Evolutionary conservation across 768 basidiomycete genomes (phyloP).

Genomic region (Nevesoporus exiguus): DNA sequence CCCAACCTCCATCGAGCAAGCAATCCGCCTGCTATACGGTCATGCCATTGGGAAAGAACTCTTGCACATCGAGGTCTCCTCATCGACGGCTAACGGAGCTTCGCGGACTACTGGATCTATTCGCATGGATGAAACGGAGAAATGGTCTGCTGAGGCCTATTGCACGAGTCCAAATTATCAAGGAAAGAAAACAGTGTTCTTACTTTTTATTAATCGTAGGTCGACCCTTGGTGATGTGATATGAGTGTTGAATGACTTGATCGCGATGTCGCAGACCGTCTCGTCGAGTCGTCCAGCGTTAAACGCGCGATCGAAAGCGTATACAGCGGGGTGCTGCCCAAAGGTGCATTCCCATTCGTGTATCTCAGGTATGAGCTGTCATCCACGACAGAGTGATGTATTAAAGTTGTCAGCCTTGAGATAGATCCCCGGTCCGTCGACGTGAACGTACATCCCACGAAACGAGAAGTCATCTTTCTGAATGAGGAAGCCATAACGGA

Average conservation of each 20-base stretch:
- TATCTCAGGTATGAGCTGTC: slow-evolving; percentile 72
- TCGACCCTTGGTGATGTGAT: slow-evolving; percentile 6
- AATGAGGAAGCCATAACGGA: slow-evolving; percentile 87
- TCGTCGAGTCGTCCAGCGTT: slow-evolving; percentile 86
- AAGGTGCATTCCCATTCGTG: slow-evolving; percentile 87
- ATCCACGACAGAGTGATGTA: background rate
- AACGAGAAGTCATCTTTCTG: slow-evolving; percentile 92
- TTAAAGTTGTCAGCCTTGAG: slow-evolving; percentile 50
- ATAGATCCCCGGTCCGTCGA: slow-evolving; percentile 89
- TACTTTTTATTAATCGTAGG: slow-evolving; percentile 95
- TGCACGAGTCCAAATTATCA: slow-evolving; percentile 89
- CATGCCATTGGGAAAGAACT: slow-evolving; percentile 78
- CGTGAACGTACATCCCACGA: slow-evolving; percentile 97
- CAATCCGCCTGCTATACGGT: slow-evolving; percentile 81
- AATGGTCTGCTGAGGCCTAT: slow-evolving; percentile 72
- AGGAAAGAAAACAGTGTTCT: slow-evolving; percentile 77
- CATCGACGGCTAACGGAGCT: slow-evolving; percentile 24
- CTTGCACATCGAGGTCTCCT: slow-evolving; percentile 41
- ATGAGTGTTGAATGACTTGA: background rate
- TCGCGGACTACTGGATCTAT: slow-evolving; percentile 13
- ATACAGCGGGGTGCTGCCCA: slow-evolving; percentile 82
- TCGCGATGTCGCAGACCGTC: slow-evolving; percentile 57
- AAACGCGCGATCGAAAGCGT: slow-evolving; percentile 84
- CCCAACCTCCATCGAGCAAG: slow-evolving; percentile 57
- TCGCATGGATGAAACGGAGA: slow-evolving; percentile 36